phyloP scores from a whole-genome alignment of 2,329 filamentous ascomycete genomes.

The Claviceps sp. region DNA sequence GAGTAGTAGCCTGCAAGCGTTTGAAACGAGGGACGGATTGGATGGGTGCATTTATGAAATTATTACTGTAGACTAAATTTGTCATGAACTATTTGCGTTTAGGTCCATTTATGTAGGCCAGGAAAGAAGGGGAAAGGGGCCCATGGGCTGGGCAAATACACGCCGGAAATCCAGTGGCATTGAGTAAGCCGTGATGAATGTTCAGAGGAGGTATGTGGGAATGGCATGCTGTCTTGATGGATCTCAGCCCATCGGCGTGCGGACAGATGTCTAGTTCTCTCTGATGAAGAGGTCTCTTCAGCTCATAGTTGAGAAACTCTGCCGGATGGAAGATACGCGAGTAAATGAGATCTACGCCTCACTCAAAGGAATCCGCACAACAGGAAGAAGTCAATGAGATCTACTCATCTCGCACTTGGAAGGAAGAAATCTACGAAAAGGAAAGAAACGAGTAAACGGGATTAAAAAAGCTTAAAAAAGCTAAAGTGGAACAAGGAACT shows the following conservation, averaged over 20 bases:
- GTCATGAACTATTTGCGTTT: too few species aligned
- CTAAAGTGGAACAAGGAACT: not conserved
- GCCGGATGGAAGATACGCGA: too few species aligned
- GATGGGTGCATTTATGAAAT: not conserved
- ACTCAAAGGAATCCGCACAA: too few species aligned
- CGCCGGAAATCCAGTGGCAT: conserved; percentile 1
- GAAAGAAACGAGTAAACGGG: not conserved
- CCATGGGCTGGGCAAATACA: conserved; percentile 15
- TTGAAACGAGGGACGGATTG: not conserved
- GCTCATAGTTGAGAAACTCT: too few species aligned
- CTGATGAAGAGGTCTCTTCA: too few species aligned
- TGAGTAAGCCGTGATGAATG: conserved; percentile 11
- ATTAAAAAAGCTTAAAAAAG: not conserved
- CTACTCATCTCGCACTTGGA: not conserved
- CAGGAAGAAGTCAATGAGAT: too few species aligned
- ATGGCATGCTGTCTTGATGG: too few species aligned
- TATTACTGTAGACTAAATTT: not conserved
- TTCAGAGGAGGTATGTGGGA: conserved; percentile 6
- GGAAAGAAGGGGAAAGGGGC: not conserved
- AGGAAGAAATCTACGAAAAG: not conserved
- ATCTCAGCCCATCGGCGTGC: too few species aligned
- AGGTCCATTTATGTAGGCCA: too few species aligned
- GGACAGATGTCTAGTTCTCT: too few species aligned
- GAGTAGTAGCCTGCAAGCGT: too few species aligned
- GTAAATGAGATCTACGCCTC: too few species aligned